phyloP scores from a whole-genome alignment of 805 yeast species.

The Candida chauliodis region DNA sequence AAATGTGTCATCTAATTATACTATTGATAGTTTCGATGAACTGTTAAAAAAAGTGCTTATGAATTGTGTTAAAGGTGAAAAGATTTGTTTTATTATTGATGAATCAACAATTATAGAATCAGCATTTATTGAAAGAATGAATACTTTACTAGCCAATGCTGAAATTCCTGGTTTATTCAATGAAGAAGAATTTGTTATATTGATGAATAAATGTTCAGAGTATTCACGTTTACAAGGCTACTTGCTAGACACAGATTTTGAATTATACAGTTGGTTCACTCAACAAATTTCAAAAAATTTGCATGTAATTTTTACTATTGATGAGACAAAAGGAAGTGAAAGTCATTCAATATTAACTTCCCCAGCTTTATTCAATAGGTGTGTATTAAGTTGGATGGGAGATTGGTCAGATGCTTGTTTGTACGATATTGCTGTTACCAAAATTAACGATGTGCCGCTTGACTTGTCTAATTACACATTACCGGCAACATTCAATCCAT shows the following conservation, averaged over 20 bases:
- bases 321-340: constrained; percentile 31
- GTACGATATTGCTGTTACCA: constrained; percentile 44
- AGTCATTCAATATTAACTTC: constrained; percentile 53
- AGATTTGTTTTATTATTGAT: constrained; percentile 69
- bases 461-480: constrained; percentile 41
- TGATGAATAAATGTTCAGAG: constrained; percentile 55
- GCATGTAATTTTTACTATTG: constrained; percentile 79
- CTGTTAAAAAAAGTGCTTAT: constrained; percentile 53
- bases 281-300: constrained; percentile 63
- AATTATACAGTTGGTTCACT: constrained; percentile 72
- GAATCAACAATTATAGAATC: constrained; percentile 76
- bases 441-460: constrained; percentile 48
- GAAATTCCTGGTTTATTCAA: constrained; percentile 88
- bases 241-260: constrained; percentile 63
- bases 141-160: constrained; percentile 87
- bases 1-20: constrained; percentile 50
- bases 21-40: constrained; percentile 62
- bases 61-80: constrained; percentile 49
- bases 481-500: constrained; percentile 23
- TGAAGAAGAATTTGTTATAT: constrained; percentile 57
- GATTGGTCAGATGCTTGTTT: constrained; percentile 62
- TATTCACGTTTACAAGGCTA: constrained; percentile 59
- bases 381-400: constrained; percentile 88
- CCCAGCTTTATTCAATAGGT: constrained; percentile 86
- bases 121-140: constrained; percentile 85